These are phyloP conservation scores for Lithocarpus polystachyus DNA, from an alignment of 306 rosid species.

Conservation along the genomic window DNA sequence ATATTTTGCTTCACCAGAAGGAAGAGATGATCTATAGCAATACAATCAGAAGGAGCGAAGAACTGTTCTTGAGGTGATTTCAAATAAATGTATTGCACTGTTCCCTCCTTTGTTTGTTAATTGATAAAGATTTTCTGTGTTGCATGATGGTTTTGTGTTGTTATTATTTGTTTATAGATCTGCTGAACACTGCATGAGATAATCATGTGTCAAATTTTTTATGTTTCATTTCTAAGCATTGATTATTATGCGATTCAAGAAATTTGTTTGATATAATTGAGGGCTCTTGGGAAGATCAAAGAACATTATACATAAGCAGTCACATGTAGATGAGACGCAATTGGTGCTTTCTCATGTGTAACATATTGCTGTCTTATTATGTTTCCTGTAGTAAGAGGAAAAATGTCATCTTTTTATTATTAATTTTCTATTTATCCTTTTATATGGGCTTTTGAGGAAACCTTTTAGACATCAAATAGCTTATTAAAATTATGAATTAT, in stretches of 20 bases:
- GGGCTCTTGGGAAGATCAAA: background rate
- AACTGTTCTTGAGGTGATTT: conserved; percentile 80
- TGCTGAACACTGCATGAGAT: background rate
- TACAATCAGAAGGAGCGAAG: conserved; percentile 93
- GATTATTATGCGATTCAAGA: background rate
- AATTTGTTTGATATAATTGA: background rate
- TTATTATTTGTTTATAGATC: background rate
- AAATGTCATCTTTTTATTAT: background rate
- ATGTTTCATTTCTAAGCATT: background rate
- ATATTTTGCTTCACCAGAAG: conserved; percentile 93
- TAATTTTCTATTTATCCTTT: background rate
- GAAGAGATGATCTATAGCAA: conserved; percentile 93
- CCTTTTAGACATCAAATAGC: background rate
- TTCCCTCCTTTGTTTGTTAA: background rate
- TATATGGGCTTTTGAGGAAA: background rate
- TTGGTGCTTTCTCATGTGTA: background rate
- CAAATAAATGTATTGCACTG: conserved; percentile 3
- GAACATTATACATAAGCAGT: background rate
- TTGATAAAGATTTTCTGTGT: background rate
- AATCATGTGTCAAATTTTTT: background rate
- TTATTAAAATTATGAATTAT: background rate
- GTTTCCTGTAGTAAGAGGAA: background rate
- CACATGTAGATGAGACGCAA: background rate
- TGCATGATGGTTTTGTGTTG: background rate
- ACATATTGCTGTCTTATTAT: background rate